phyloP scores from a whole-genome alignment of 1,284 basidiomycete genomes.

The Wolfiporia cocos region DNA sequence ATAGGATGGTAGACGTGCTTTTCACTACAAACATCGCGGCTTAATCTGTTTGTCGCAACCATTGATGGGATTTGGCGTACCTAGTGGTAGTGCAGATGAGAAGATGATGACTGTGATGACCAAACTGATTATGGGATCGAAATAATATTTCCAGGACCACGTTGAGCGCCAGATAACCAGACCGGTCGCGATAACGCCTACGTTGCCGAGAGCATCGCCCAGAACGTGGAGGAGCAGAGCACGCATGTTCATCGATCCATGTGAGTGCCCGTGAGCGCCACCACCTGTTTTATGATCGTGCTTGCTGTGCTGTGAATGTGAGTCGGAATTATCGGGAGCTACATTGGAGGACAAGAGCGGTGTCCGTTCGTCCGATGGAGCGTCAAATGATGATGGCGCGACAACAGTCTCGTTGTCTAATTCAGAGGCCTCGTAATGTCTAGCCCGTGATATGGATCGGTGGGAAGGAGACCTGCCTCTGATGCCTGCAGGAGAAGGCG shows the following conservation, averaged over 20 bases:
- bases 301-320: conserved; percentile 12
- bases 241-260: conserved; percentile 96
- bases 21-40: conserved; percentile 47
- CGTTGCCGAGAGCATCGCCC: conserved; percentile 96
- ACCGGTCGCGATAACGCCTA: conserved; percentile 95
- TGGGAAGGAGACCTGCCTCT: conserved; percentile 21
- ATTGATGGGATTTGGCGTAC: conserved; percentile 37
- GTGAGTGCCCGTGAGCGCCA: conserved; percentile 43
- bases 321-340: conserved; percentile 14
- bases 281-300: conserved; percentile 14
- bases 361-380: conserved; percentile 16
- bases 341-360: conserved; percentile 16
- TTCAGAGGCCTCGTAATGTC: conserved; percentile 13
- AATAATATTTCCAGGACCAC: conserved; percentile 84
- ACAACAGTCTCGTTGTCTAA: conserved; percentile 11
- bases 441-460: conserved; percentile 24
- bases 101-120: conserved; percentile 97
- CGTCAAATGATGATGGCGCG: conserved; percentile 6
- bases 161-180: conserved; percentile 85
- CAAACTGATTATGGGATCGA: conserved; percentile 91
- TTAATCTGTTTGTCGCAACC: conserved; percentile 1
- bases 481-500: conserved; percentile 36
- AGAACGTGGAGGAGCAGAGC: conserved; percentile 93
- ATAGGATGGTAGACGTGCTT: conserved; percentile 93
- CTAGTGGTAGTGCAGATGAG: conserved; percentile 89